Percentiles rank a stretch among this genome's conserved stretches.
phyloP scores from a whole-genome alignment of 371 early-diverging fungal species.

The Mucor irregularis region DNA sequence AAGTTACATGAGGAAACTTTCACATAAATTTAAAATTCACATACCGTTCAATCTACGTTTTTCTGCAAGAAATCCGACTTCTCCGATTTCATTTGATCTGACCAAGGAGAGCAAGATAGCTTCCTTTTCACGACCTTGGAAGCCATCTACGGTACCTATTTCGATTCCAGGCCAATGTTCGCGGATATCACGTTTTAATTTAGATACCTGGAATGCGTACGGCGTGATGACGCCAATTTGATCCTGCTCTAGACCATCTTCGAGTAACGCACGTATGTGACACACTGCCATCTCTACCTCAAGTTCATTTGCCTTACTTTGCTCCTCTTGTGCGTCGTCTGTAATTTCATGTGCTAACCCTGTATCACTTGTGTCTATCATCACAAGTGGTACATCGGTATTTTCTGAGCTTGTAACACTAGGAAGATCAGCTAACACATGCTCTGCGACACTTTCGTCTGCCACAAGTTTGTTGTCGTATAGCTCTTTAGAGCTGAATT shows the following conservation, averaged over 20 bases:
- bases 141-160: constrained; percentile 92
- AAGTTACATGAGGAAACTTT: background rate
- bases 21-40: background rate
- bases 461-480: constrained; percentile 70
- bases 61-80: constrained; percentile 91
- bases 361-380: constrained; percentile 78
- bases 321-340: constrained; percentile 62
- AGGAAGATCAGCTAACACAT: constrained; percentile 66
- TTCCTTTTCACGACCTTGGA: constrained; percentile 97
- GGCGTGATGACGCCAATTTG: constrained; percentile 89
- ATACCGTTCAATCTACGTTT: constrained; percentile 80
- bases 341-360: constrained; percentile 49
- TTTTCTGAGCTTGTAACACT: constrained; percentile 59
- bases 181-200: constrained; percentile 37
- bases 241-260: constrained; percentile 59
- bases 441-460: constrained; percentile 63
- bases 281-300: constrained; percentile 70
- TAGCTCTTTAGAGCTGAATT: constrained; percentile 67
- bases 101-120: constrained; percentile 87
- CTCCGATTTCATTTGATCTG: constrained; percentile 76
- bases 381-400: constrained; percentile 61
- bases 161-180: constrained; percentile 60
- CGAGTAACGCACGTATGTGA: constrained; percentile 64
- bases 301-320: constrained; percentile 70
- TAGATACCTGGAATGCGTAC: constrained; percentile 79